Conservation (phyloP, 306 rosid species). For the Senna siamea region DNA sequence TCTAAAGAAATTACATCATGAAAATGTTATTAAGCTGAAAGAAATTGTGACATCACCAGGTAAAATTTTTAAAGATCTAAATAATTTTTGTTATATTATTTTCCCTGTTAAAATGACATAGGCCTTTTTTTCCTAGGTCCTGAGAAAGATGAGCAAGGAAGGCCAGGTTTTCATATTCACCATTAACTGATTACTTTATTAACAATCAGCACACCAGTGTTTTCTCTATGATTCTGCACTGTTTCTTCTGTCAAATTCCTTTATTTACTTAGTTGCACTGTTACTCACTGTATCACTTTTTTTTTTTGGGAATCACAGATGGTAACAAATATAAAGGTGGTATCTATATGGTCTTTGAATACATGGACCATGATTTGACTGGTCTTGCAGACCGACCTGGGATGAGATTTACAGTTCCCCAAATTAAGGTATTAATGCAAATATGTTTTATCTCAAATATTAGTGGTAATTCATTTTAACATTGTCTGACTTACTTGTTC, state of each 20-base stretch:
- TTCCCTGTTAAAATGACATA: background rate
- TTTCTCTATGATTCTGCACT: slow-evolving; percentile 15
- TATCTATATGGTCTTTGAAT: slow-evolving; percentile 79
- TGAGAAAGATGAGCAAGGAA: slow-evolving; percentile 65
- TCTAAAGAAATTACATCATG: slow-evolving; percentile 70
- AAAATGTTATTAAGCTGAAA: slow-evolving; percentile 68
- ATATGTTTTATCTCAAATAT: slow-evolving; percentile 5
- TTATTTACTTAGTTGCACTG: slow-evolving; percentile 18
- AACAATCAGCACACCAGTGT: background rate
- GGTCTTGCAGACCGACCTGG: slow-evolving; percentile 80
- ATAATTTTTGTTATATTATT: background rate
- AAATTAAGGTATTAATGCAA: slow-evolving; percentile 57
- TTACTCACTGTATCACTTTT: slow-evolving; percentile 5
- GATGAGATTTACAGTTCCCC: slow-evolving; percentile 73
- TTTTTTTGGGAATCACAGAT: slow-evolving; percentile 43
- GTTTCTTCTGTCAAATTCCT: slow-evolving; percentile 8
- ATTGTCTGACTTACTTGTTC: slow-evolving; percentile 35
- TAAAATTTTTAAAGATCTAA: slow-evolving; percentile 25
- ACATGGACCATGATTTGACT: slow-evolving; percentile 82
- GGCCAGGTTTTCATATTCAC: slow-evolving; percentile 46
- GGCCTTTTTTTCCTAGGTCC: slow-evolving; percentile 44
- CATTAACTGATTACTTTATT: slow-evolving; percentile 16
- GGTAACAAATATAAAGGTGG: slow-evolving; percentile 68
- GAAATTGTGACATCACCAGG: slow-evolving; percentile 76
- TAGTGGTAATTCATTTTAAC: slow-evolving; percentile 3